A percentile compares a stretch with the other conserved stretches of the same genome.
These are phyloP conservation scores for Diutina pseudorugosa DNA, from an alignment of 1,139 yeast genomes.

Conservation along the genomic window DNA sequence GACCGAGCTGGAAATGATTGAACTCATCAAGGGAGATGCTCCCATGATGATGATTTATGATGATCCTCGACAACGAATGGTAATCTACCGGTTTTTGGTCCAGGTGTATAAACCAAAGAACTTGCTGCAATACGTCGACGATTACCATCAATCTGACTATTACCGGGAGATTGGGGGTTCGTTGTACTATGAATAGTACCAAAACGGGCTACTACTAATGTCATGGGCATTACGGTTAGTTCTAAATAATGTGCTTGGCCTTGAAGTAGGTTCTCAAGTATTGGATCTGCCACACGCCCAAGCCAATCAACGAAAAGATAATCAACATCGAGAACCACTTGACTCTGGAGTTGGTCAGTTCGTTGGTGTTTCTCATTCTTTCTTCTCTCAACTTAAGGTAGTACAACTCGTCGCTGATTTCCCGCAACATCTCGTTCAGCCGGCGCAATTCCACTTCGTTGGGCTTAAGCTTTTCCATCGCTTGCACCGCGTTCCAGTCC, in stretches of 20 bases:
- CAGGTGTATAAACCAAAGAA: background rate
- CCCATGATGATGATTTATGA: background rate
- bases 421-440: conserved; percentile 72
- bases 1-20: background rate
- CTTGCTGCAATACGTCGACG: background rate
- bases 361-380: conserved; percentile 91
- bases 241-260: conserved; percentile 80
- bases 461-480: conserved; percentile 86
- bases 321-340: conserved; percentile 70
- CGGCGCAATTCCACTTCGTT: conserved; percentile 81
- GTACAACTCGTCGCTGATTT: conserved; percentile 64
- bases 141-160: background rate
- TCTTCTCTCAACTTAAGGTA: conserved; percentile 83
- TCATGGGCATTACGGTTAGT: background rate
- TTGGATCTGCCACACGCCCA: conserved; percentile 87
- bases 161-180: background rate
- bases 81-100: background rate
- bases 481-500: conserved; percentile 94
- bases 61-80: background rate
- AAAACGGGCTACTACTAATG: background rate
- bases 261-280: conserved; percentile 89
- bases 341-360: conserved; percentile 80
- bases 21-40: background rate
- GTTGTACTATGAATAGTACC: background rate
- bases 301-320: conserved; percentile 53